Conservation (phyloP, 768 basidiomycete species). For the Neoboletus brunneissimus region DNA sequence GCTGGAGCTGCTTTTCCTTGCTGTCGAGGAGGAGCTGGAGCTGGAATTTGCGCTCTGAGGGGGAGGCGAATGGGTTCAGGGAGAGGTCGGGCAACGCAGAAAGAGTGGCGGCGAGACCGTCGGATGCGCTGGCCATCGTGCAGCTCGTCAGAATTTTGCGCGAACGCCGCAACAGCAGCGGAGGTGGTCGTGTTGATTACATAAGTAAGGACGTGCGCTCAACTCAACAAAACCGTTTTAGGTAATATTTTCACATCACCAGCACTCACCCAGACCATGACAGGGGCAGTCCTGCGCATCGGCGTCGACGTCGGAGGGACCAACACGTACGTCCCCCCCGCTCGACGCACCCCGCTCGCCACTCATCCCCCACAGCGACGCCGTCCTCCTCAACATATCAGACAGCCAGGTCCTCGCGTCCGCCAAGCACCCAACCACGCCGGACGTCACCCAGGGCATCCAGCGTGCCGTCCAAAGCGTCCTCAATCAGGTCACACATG, state of each 20-base stretch:
- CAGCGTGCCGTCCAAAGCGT: constrained; percentile 48
- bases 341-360: not conserved
- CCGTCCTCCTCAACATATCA: constrained; percentile 24
- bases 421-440: constrained; percentile 53
- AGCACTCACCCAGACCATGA: not conserved
- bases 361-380: constrained; percentile 28
- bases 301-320: constrained; percentile 37
- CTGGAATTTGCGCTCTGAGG: constrained; percentile 60
- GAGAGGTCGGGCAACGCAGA: constrained; percentile 44
- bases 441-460: constrained; percentile 58
- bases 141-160: constrained; percentile 10
- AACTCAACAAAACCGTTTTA: not conserved
- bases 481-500: constrained; percentile 37
- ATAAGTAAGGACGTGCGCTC: not conserved
- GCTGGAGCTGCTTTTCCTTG: constrained; percentile 91
- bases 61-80: constrained; percentile 41
- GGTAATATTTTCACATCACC: constrained; percentile 11
- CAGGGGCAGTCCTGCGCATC: constrained; percentile 16
- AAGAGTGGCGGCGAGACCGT: constrained; percentile 32
- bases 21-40: constrained; percentile 73
- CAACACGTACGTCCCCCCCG: constrained; percentile 26
- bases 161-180: not conserved
- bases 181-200: not conserved
- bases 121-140: constrained; percentile 42
- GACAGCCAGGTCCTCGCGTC: constrained; percentile 25